Percentiles rank a stretch among this genome's conserved stretches.
phyloP scores from a whole-genome alignment of 208 protist genomes.

The Angomonas ambiguus region DNA sequence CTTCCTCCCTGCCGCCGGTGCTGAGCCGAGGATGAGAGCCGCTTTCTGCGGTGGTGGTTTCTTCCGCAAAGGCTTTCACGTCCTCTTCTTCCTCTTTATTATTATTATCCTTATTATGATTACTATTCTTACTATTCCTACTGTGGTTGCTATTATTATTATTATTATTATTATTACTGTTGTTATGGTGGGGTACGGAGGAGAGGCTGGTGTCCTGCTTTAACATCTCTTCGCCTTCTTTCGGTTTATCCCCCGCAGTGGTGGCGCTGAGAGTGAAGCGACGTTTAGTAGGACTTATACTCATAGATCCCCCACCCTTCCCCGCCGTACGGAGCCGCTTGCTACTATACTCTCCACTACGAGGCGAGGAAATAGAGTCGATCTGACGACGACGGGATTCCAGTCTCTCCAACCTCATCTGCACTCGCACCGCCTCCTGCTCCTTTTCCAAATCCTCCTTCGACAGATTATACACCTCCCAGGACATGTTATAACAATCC shows the following conservation, averaged over 20 bases:
- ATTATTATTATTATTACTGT: not conserved
- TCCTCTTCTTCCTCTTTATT: not conserved
- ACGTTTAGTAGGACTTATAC: too few species aligned
- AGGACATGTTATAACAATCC: constrained; percentile 86
- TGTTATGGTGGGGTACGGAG: not conserved
- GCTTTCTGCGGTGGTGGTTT: not conserved
- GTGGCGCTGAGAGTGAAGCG: too few species aligned
- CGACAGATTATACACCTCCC: constrained; percentile 48
- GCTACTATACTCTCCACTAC: too few species aligned
- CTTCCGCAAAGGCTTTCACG: too few species aligned
- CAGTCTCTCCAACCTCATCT: not conserved
- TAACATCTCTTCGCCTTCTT: too few species aligned
- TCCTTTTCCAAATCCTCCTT: not conserved
- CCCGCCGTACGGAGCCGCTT: too few species aligned
- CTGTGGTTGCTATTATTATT: not conserved
- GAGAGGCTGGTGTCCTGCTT: not conserved
- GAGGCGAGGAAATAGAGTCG: too few species aligned
- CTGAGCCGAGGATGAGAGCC: not conserved
- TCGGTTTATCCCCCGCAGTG: too few species aligned
- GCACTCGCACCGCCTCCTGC: not conserved
- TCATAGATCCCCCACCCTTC: too few species aligned
- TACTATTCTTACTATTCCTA: not conserved
- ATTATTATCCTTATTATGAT: not conserved
- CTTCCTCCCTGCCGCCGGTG: not conserved
- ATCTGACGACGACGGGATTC: too few species aligned